Evolutionary conservation across 768 basidiomycete species (phyloP).

Genomic region (Agrocybe pediades): DNA sequence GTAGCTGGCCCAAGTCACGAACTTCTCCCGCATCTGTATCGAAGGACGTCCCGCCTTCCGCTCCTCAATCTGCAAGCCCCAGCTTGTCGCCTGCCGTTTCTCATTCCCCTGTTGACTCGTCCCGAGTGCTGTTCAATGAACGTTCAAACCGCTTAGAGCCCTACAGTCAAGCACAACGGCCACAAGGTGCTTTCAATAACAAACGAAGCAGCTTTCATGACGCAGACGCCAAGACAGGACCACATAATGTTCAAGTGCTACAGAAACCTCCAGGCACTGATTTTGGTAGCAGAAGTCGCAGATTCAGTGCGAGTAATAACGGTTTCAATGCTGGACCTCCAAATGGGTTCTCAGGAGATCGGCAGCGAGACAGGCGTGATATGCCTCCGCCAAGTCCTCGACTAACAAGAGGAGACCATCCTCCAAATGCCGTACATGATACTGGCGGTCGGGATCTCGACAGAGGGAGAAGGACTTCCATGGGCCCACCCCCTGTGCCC

Average conservation of each 20-base stretch:
- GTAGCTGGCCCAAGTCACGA: conserved; percentile 88
- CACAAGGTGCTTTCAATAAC: conserved; percentile 39
- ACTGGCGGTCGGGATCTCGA: conserved; percentile 30
- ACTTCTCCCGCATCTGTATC: conserved; percentile 45
- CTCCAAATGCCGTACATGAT: conserved; percentile 17
- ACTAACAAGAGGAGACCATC: conserved; percentile 31
- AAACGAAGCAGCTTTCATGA: conserved; percentile 51
- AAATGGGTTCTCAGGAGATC: conserved; percentile 21
- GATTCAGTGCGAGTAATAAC: conserved; percentile 34
- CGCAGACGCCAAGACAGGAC: conserved; percentile 46
- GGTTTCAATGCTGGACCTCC: conserved; percentile 24
- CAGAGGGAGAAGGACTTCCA: conserved; percentile 43
- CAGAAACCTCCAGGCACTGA: conserved; percentile 52
- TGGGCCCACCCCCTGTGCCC: conserved; percentile 57
- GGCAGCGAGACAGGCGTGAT: conserved; percentile 37
- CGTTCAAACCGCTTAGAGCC: conserved; percentile 89
- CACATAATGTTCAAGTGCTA: conserved; percentile 52
- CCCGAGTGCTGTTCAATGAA: conserved; percentile 93
- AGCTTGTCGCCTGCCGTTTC: conserved; percentile 32
- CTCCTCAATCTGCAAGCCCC: conserved; percentile 21
- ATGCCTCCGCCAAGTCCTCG: conserved; percentile 40
- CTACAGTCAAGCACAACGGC: conserved; percentile 56
- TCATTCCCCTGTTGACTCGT: conserved; percentile 54
- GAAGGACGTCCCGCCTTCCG: conserved; percentile 38
- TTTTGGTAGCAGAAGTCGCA: conserved; percentile 27